Conservation (phyloP, 352 stramenopile species). For the Pythium periplocum region DNA sequence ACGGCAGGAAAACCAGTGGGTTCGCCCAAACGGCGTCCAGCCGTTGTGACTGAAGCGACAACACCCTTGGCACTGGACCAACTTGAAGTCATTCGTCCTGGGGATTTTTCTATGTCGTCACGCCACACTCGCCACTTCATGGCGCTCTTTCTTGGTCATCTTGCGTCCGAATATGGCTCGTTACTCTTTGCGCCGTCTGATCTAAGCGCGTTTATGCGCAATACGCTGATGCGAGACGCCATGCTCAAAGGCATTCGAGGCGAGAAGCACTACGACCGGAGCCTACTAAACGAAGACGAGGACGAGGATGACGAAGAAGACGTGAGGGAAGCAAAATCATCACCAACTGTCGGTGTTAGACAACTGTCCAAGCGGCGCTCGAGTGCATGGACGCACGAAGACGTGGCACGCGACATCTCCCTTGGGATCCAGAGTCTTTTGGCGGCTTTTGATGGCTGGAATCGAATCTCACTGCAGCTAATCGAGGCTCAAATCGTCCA, state of each 20-base stretch:
- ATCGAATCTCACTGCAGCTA: constrained; percentile 16
- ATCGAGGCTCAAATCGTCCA: constrained; percentile 17
- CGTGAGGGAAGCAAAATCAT: neutral
- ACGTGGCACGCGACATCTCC: constrained; percentile 13
- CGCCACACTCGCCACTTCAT: constrained; percentile 34
- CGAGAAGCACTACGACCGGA: constrained; percentile 12
- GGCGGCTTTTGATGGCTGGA: constrained; percentile 19
- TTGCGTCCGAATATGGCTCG: constrained; percentile 42
- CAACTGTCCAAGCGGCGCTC: no score
- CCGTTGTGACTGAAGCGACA: no score
- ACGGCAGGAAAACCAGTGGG: neutral
- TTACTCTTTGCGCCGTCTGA: constrained; percentile 61
- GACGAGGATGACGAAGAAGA: constrained; percentile 9
- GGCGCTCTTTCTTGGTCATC: constrained; percentile 35
- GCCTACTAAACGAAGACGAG: neutral
- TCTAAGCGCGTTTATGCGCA: constrained; percentile 53
- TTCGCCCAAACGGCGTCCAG: no score
- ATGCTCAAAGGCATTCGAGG: constrained; percentile 17
- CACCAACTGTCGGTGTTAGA: no score
- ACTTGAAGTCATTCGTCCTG: constrained; percentile 22
- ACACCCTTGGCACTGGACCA: constrained; percentile 17
- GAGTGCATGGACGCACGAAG: neutral
- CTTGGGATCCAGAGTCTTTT: constrained; percentile 11
- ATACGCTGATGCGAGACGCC: constrained; percentile 23
- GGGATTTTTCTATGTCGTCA: constrained; percentile 39